Base-by-base conservation (phyloP, 1,284 basidiomycete genomes). In the Leccinum pallidistipes region DNA sequence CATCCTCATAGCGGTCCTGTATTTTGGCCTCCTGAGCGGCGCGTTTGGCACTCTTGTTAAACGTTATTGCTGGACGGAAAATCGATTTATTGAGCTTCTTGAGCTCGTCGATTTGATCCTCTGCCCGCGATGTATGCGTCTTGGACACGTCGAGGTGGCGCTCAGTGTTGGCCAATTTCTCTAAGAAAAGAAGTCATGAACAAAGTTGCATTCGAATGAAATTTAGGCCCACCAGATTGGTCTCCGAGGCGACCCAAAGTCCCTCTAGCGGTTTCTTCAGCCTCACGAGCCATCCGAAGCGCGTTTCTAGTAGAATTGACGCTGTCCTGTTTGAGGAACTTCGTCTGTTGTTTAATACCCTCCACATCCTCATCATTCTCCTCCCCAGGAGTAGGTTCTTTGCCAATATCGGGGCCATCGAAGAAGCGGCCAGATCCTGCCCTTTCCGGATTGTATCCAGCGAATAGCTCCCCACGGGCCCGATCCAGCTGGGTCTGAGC, bases 281-380 rank as follows among this genome's bases (percentile, higher is more conserved):
- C 95, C 76, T 99, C 95, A 14, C 92, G 83, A 24, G 96, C 97
- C 73, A 98, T 83, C 56, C 95, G 85, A 55, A 99, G 82, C 3
- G 97, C 96, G 77, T 99, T 98, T 68, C 96, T 83, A 1, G 95
- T 94, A 27, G 91, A 92, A 62, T 88, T 90, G 55, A 97, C 89
- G 73, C 88, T 91, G 70, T 99, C 97, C 77, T 98, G 95, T 79
- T 99, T 99, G 66, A 94, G 79, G 71, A 86, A 93, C 59, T 90
- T 85, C 68, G 94, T 95, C 78, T 96, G 89, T 73, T 94, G 87
- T 79, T 98, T 98, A 80, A 99, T 97, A 14, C 91, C 95, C 78
- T 99, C 97, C 5, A 97, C 83, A 72, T 98, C 97, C 68, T 98
- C 96, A 29, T 98, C 96, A 67, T 92, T 92, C 75, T 97, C 94